Evolutionary conservation across 495 filamentous ascomycete genomes (phyloP), one percentile per base, ranked within the genome.

Genomic region (Penicillium malachiteum): DNA sequence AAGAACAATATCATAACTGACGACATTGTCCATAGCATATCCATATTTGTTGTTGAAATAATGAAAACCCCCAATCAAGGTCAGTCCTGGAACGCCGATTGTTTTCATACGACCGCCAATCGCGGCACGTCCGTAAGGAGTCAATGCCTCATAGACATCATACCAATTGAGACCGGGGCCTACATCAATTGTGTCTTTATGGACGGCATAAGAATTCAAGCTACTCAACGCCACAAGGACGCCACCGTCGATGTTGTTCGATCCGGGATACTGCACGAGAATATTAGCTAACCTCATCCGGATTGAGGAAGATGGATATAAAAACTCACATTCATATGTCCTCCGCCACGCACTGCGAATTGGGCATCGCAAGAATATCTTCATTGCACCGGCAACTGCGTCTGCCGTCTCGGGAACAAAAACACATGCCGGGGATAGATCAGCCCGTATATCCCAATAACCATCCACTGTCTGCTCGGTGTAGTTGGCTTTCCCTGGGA

Each of bases 1-100:
- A n/a, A 74, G 63, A 26, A 72, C 66, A 8, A 73, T 55, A 46
- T 68, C 54, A 31, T 60, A 60, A 9, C 50, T 56, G 18, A 60
- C 33, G 0, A 65, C 76, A 37, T 66, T 76, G 55, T 77, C 75
- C 45, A 73, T 79, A 38, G 69, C 77, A 43, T 71, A 76, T 3
- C 78, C 79, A 52, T 71, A 66, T 18, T 67, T 55, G 14, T 69
- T 69, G 21, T 73, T 68, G 51, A 74, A 73, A 56, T 71, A 79
- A 14, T 73, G 71, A 46, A 73, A 58, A 13, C 71, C 73, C 10
- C 72, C 70, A 16, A 63, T 61, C 1, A 59, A 42, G 33, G 53
- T 71, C 33, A 77, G 66, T 30, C 73, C 72, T 7, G 70, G 72
- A 7, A 75, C 71, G 30, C 74, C 73, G 43, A 77, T 72, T 21